phyloP scores from a whole-genome alignment of 345 rosid genomes.

The Syzygium aromaticum region DNA sequence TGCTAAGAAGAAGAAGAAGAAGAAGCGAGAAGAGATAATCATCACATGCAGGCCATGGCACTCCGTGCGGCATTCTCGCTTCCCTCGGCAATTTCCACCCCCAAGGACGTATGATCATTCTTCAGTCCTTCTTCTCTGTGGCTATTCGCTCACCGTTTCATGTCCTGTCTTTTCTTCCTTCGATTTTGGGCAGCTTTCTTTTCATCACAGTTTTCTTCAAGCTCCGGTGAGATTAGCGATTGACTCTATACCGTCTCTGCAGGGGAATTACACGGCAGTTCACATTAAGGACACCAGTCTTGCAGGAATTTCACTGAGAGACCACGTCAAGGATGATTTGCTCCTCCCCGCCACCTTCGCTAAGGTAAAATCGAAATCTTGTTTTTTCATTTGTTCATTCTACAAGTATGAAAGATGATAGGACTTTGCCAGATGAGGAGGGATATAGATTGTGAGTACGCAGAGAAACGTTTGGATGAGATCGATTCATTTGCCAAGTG shows the following conservation, averaged over 20 bases:
- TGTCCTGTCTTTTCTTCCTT: not conserved
- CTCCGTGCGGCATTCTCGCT: slow-evolving; percentile 71
- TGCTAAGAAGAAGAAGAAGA: not conserved
- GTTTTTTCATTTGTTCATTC: not conserved
- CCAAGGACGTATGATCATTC: slow-evolving; percentile 43
- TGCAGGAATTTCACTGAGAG: not conserved
- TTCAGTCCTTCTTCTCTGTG: not conserved
- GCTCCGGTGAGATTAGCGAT: not conserved
- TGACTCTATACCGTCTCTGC: not conserved
- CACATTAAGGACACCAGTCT: not conserved
- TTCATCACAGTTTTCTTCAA: not conserved
- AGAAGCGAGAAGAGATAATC: not conserved
- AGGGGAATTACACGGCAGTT: not conserved
- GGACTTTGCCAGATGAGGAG: not conserved
- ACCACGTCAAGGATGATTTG: not conserved
- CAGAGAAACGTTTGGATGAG: not conserved
- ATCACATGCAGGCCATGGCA: slow-evolving; percentile 31
- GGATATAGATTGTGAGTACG: not conserved
- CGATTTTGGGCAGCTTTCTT: not conserved
- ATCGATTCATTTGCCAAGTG: not conserved
- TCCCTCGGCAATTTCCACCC: slow-evolving; percentile 48
- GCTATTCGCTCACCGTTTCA: not conserved
- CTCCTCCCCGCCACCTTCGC: not conserved
- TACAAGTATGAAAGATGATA: not conserved
- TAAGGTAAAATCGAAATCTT: not conserved